Percentiles rank a stretch among this genome's conserved stretches.
These are phyloP conservation scores for Urtica urens DNA, from an alignment of 306 rosid genomes.

Conservation along the genomic window DNA sequence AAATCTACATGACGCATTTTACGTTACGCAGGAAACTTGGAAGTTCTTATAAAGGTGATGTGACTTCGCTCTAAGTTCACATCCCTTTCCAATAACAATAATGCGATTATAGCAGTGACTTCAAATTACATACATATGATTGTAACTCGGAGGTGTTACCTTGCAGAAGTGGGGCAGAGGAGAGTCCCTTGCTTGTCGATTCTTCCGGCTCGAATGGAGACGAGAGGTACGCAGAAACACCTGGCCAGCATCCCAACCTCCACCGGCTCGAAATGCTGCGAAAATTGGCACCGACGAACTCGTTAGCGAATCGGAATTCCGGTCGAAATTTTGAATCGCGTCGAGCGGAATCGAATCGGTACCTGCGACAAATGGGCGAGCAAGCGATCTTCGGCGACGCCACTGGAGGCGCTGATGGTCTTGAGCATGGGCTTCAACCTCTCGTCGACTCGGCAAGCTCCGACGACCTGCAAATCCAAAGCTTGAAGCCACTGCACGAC, in stretches of 20 bases:
- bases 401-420: slow-evolving; percentile 51
- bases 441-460: slow-evolving; percentile 92
- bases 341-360: background rate
- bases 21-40: slow-evolving; percentile 17
- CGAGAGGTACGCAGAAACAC: slow-evolving; percentile 95
- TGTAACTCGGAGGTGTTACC: slow-evolving; percentile 37
- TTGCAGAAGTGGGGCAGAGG: slow-evolving; percentile 52
- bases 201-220: slow-evolving; percentile 82
- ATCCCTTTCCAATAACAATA: too few relatives aligned
- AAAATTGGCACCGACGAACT: too few relatives aligned
- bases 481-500: slow-evolving; percentile 82
- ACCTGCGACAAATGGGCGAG: slow-evolving; percentile 88
- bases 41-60: too few relatives aligned
- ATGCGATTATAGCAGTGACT: too few relatives aligned
- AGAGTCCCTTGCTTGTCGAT: slow-evolving; percentile 59
- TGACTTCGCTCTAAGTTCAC: too few relatives aligned
- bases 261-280: slow-evolving; percentile 88
- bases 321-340: background rate
- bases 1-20: slow-evolving; percentile 17
- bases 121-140: background rate
- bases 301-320: too few relatives aligned
- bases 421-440: slow-evolving; percentile 83
- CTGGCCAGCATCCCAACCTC: slow-evolving; percentile 95
- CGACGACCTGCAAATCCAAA: slow-evolving; percentile 79
- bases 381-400: slow-evolving; percentile 79